A percentile compares a stretch with the other conserved stretches of the same genome.
Conservation (phyloP, 1,139 yeast species). For the Zhuliangozyma parablackwelliae region DNA sequence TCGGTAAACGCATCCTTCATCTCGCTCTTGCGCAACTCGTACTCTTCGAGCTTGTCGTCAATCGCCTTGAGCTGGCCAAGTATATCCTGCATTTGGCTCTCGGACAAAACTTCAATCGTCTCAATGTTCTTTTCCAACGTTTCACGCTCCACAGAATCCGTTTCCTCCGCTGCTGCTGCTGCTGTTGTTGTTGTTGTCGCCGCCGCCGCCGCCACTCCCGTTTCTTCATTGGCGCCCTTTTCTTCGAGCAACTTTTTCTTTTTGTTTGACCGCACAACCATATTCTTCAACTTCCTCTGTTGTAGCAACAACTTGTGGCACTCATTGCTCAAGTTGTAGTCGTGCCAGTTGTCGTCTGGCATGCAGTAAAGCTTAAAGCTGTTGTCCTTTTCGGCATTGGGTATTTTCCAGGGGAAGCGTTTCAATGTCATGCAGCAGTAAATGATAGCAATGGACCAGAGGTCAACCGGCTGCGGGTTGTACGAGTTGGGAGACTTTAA, state of each 20-base stretch:
- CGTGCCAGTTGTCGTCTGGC: slow-evolving; percentile 51
- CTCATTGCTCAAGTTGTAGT: slow-evolving; percentile 48
- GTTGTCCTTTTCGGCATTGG: slow-evolving; percentile 73
- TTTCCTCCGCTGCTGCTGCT: slow-evolving; percentile 1
- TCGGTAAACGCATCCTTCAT: slow-evolving; percentile 31
- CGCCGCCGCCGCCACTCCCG: not conserved
- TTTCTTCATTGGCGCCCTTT: slow-evolving; percentile 3
- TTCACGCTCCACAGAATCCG: slow-evolving; percentile 3
- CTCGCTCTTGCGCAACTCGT: slow-evolving; percentile 32
- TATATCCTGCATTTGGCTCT: slow-evolving; percentile 31
- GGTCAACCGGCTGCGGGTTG: slow-evolving; percentile 90
- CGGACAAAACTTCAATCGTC: slow-evolving; percentile 27
- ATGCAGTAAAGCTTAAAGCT: slow-evolving; percentile 65
- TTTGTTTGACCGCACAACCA: slow-evolving; percentile 41
- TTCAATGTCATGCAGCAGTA: slow-evolving; percentile 94
- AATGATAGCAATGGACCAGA: slow-evolving; percentile 94
- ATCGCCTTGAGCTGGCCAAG: slow-evolving; percentile 31
- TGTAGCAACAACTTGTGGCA: slow-evolving; percentile 44
- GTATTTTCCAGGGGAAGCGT: slow-evolving; percentile 97
- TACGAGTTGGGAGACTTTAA: slow-evolving; percentile 62
- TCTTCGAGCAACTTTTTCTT: slow-evolving; percentile 25
- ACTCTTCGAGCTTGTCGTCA: slow-evolving; percentile 35
- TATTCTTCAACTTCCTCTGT: slow-evolving; percentile 42
- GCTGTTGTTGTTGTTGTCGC: not conserved
- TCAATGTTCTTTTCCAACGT: slow-evolving; percentile 9